Evolutionary conservation across 805 yeast species (phyloP), one percentile per base, ranked within the genome.

Genomic region (Metschnikowia baotianmanensis): DNA sequence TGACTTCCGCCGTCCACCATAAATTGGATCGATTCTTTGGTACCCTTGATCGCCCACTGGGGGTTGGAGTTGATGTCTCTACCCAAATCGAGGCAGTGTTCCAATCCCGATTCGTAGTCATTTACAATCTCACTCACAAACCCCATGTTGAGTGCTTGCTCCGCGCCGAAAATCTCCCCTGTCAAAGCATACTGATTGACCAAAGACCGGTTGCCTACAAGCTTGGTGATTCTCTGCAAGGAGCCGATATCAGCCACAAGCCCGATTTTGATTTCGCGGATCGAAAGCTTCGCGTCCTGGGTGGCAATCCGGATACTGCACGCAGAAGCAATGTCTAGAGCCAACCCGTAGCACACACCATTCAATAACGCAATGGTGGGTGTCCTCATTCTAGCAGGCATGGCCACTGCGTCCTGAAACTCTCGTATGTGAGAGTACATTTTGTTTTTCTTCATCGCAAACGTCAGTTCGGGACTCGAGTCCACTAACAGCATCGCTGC

Each of bases 241-340:
- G 86, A 72, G 4, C 95, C 95, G 53, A 85, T 82, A 57, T 86
- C 93, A 1, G 93, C 89, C 27, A 86, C 75, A 56, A 86, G 70
- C 3, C 91, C 93, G 39, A 85, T 69, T 46, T 79, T 77, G 45
- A 84, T 78, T 61, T 85, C 95, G 42, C 83, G 76, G 42, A 86
- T 75, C 30, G 83, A 72, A 48, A 83, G 69, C 28, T 55, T 61
- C 11, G 76, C 72, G 47, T 76, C 83, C 22, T 63, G 62, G 3
- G 80, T 63, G 9, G 79, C 78, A 10, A 80, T 58, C 37, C 90
- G 71, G 18, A 85, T 75, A 12, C 79, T 71, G 21, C 74, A 70
- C 0, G 84, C 76, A 11, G 82, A 62, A 6, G 83, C 62, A 31
- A 85, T 74, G 58, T 85, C 93, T 15, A 86, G 48, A 0, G 83